Percentiles rank a stretch among this genome's conserved stretches.
Conservation (phyloP, 495 filamentous ascomycete species). For the Tuber calosporum region DNA sequence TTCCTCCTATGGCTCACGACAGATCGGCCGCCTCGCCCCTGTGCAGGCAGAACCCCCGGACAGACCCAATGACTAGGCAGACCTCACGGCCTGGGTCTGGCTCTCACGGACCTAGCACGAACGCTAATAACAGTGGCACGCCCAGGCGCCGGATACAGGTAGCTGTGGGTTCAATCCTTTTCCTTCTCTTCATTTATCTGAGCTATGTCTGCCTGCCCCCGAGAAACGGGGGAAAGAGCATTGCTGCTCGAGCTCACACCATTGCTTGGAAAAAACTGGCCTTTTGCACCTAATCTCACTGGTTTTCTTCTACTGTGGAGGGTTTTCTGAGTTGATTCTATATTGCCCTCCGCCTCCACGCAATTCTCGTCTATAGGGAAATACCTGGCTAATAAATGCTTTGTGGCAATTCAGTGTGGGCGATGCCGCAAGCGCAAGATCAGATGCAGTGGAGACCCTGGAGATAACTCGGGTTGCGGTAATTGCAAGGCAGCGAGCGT, state of each 20-base stretch:
- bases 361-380: neutral
- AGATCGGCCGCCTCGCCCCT: constrained; percentile 8
- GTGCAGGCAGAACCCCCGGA: constrained; percentile 27
- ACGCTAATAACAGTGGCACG: constrained; percentile 11
- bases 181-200: neutral
- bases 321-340: neutral
- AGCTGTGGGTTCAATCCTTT: constrained; percentile 35
- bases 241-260: neutral
- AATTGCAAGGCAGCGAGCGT: constrained; percentile 72
- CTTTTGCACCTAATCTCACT: neutral
- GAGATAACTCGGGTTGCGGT: constrained; percentile 64
- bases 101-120: constrained; percentile 10
- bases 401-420: constrained; percentile 56
- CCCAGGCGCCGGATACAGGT: constrained; percentile 40
- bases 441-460: constrained; percentile 81
- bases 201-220: neutral
- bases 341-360: neutral
- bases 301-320: neutral
- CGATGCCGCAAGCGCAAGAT: constrained; percentile 94
- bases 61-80: constrained; percentile 34
- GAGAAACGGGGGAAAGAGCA: neutral
- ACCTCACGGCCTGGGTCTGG: constrained; percentile 16
- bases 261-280: neutral
- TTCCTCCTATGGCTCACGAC: constrained; percentile 20
- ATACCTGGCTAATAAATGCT: neutral